Percentiles rank a stretch among this genome's conserved stretches.
These are phyloP conservation scores for Nymphaea thermarum DNA, from an alignment of 164 flowering plant genomes.

Conservation along the genomic window DNA sequence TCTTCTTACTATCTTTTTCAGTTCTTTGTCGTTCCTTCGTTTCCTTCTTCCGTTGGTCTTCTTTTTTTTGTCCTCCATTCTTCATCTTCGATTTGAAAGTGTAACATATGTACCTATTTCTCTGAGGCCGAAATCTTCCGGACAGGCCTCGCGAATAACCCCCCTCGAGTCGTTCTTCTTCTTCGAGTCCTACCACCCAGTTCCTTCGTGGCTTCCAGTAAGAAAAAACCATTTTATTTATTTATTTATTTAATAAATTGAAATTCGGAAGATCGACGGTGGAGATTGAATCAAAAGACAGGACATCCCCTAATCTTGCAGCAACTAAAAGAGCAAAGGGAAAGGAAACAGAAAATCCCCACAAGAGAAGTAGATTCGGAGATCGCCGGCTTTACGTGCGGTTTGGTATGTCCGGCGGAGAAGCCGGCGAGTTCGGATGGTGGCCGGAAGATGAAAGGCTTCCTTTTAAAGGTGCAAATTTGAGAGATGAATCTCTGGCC, in stretches of 20 bases:
- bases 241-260: too few species aligned
- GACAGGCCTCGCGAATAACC: neutral
- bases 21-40: too few species aligned
- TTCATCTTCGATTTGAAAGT: neutral
- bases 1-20: neutral
- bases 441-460: neutral
- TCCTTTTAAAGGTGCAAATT: neutral
- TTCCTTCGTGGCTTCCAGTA: neutral
- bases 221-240: neutral
- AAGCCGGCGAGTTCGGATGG: neutral
- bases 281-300: neutral
- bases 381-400: neutral
- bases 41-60: neutral
- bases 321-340: neutral
- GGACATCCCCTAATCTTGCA: neutral
- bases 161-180: neutral
- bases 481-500: neutral
- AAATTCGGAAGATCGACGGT: neutral
- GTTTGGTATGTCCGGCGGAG: neutral
- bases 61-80: neutral
- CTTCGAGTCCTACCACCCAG: neutral
- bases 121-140: neutral
- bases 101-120: neutral
- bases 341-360: neutral
- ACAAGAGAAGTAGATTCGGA: neutral